Evolutionary conservation across 768 basidiomycete genomes (phyloP), one percentile per base, ranked within the genome.

Genomic region (Sarcodon sp.): DNA sequence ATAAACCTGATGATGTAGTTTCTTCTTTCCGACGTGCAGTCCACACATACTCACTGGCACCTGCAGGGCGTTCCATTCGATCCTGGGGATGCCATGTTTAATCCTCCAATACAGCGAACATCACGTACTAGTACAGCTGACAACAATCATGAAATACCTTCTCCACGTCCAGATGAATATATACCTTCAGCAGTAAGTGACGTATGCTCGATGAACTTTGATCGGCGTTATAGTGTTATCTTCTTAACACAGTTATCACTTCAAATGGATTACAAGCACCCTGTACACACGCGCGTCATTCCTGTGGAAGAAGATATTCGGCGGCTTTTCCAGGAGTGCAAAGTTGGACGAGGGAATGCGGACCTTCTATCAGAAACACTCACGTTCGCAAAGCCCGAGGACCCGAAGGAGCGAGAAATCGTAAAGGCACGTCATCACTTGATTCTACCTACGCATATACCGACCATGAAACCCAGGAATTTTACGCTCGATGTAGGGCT

Each of bases 281-380:
- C 21, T 13, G 16, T 62, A 12, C 64, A 62, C 39, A 66, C 62
- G 45, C 67, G 64, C 35, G 64, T 79, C 41, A 76, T 92, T 34
- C 80, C 89, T 0, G 75, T 66, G 15, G 87, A 92, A 36, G 90
- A 94, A 55, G 88, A 96, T 55, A 86, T 91, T 45, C 71, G 82
- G 10, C 72, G 86, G 12, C 63, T 96, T 44, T 79, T 87, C 55
- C 79, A 89, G 54, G 92, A 96, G 61, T 90, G 89, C 63, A 80
- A 77, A 51, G 78, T 90, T 35, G 90, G 83, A 3, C 74, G 75
- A 48, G 84, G 84, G n/a, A 89, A 90, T 55, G 89, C 91, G 0
- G 66, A 69, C 38, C 55, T 93, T 7, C 68, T 94, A 11, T 73
- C 75, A 12, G 79, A 92, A 57, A 76, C 87, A 1, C 66, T 93